Conservation (phyloP, 176 grass and related monocot genomes). For the Oryza glumipatula region DNA sequence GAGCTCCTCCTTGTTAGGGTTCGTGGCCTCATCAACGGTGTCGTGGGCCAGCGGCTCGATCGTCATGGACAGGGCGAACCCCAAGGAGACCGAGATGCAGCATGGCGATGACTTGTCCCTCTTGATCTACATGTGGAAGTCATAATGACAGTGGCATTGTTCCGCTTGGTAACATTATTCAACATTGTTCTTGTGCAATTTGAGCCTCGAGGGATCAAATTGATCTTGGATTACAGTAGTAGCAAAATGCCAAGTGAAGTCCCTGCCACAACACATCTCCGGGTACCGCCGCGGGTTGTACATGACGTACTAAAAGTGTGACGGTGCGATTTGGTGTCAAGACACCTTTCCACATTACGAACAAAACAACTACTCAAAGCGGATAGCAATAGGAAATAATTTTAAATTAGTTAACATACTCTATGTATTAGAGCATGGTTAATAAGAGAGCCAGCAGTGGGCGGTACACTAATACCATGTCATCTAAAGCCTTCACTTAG, state of each 20-base stretch:
- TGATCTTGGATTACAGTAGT: slow-evolving; percentile 26
- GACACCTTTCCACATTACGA: no score
- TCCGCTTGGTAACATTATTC: not conserved
- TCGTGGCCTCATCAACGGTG: slow-evolving; percentile 58
- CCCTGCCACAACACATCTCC: no score
- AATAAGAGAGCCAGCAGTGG: no score
- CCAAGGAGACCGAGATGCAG: slow-evolving; percentile 75
- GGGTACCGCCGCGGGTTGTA: no score
- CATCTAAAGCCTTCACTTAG: no score
- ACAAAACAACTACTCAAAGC: no score
- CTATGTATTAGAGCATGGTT: no score
- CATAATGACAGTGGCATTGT: slow-evolving; percentile 20
- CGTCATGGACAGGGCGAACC: slow-evolving; percentile 84
- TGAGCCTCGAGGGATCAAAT: not conserved
- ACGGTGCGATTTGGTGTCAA: no score
- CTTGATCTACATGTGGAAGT: slow-evolving; percentile 46
- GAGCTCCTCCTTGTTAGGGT: slow-evolving; percentile 62
- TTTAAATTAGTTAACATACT: no score
- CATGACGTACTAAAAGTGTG: no score
- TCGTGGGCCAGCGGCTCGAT: slow-evolving; percentile 69
- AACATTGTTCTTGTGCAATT: slow-evolving; percentile 30
- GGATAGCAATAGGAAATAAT: no score
- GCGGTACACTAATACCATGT: no score
- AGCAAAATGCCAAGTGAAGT: slow-evolving; percentile 10
- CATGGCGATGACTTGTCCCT: slow-evolving; percentile 65